Percentiles rank a stretch among this genome's conserved stretches.
Evolutionary conservation across 148 eudicot genomes (phyloP).

Genomic region (Drosera capensis): DNA sequence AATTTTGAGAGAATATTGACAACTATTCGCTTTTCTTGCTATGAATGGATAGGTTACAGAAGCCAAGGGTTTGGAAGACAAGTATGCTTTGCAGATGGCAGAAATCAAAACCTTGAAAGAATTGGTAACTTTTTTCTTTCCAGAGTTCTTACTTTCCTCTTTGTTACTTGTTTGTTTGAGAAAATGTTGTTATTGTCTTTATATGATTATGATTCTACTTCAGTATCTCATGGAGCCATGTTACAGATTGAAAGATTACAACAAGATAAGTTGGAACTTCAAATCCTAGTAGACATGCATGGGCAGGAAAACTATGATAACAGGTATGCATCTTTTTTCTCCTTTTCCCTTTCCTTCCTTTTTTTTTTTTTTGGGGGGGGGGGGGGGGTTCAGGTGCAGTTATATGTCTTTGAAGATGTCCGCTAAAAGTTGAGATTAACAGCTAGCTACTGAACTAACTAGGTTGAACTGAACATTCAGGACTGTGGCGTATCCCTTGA

Average conservation of each 20-base stretch:
- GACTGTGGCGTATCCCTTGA: no score
- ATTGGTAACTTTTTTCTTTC: slow-evolving; percentile 32
- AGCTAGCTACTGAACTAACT: no score
- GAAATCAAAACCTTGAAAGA: slow-evolving; percentile 56
- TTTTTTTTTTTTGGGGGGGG: background rate
- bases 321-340: slow-evolving; percentile 27
- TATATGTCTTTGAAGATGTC: no score
- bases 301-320: slow-evolving; percentile 72
- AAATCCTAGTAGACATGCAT: slow-evolving; percentile 59
- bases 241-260: slow-evolving; percentile 71
- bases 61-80: slow-evolving; percentile 39
- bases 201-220: background rate
- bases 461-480: no score
- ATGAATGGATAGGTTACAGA: slow-evolving; percentile 63
- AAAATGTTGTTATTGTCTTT: background rate
- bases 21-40: no score
- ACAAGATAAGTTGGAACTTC: slow-evolving; percentile 55
- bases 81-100: slow-evolving; percentile 41
- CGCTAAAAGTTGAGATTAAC: no score
- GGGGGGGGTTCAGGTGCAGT: background rate
- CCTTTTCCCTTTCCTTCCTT: background rate
- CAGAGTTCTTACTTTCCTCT: background rate
- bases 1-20: no score
- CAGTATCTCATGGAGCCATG: slow-evolving; percentile 8
- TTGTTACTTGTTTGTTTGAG: slow-evolving; percentile 2